Evolutionary conservation across 371 early-diverging fungal species (phyloP), one percentile per base, ranked within the genome.

Genomic region (Entomophthora muscae): DNA sequence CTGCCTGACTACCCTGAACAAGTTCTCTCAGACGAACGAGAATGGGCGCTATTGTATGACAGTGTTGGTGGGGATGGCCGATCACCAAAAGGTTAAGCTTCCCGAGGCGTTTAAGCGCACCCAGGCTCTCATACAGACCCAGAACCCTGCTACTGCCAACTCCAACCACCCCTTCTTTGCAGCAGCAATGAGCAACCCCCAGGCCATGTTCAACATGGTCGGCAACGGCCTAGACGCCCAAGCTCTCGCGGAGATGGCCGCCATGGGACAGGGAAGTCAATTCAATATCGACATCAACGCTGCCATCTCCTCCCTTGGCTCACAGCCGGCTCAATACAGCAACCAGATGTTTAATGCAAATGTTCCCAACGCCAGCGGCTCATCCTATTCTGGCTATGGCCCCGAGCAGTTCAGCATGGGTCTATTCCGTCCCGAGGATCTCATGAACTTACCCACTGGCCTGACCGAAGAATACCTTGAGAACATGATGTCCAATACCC

Each of bases 1-100:
- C 24, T 62, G 62, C 30, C 29, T 62, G 12, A 51, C 24, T n/a
- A 62, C 52, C 28, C 28, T 62, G 52, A n/a, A 62, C n/a, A 62
- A 62, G 53, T 52, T 62, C 28, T 23, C 62, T 3, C 5, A 53
- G 24, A 52, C 22, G 23, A 52, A 22, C 17, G 62, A 62, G 30
- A 62, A 62, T 29, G 62, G 62, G 2, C 62, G 62, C 30, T 62
- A 52, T 53, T 17, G 52, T 53, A 52, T 62, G 62, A 62, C 51
- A 3, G 62, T 62, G 7, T 5, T 62, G 21, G 53, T 53, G 23
- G 62, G 62, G 21, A 52, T 62, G 32, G 12, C 52, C 53, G 62
- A 62, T 5, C 62, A 62, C n/a, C 53, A 52, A 29, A 51, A 52
- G 17, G 53, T 62, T 13, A 51, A 51, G 29, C 29, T 62, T 3